Evolutionary conservation across 768 basidiomycete species (phyloP), one percentile per base, ranked within the genome.

Genomic region (Goffeauzyma gilvescens): DNA sequence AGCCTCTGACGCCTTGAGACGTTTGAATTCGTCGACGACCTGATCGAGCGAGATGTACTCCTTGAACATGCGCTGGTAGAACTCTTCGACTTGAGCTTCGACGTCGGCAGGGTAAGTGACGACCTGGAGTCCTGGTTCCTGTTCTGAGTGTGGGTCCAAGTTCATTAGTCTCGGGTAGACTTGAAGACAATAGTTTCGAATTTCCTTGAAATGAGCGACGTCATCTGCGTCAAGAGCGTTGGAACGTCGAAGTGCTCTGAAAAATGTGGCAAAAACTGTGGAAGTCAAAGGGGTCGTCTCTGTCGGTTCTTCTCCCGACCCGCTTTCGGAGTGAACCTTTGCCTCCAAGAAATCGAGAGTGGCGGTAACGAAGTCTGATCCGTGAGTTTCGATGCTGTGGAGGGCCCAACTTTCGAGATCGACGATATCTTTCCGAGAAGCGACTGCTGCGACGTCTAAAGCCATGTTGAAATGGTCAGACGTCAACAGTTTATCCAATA

Each of bases 51-150:
- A 74, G 42, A 85, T 81, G 54, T 85, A 76, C 60, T 86, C 84
- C 60, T 86, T 82, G 64, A 96, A 98, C 87, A 98, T 93, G 64
- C 86, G 78, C 64, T 86, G 87, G 71, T 90, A 95, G 60, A 93
- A 87, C 40, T 75, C 72, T 53, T 96, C 93, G 44, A 93, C 87
- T 65, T 95, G 87, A 9, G 75, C 69, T 61, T 93, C 85, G 42
- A 90, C 81, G 54, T 95, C 89, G 36, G 78, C 65, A 5, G 82
- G 71, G 66, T 93, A 96, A 45, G 69, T 77, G 59, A 89, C 76
- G 17, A 93, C 89, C 4, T 75, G 71, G 60, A 90, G 80, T 18
- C 89, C 90, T 17, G 87, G 86, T 59, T 96, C 90, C 18, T 73
- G 71, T 48, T 95, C 87, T 17, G 77, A 73, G 13, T 52, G 51